phyloP scores from a whole-genome alignment of 148 eudicot species.

The Mesembryanthemum crystallinum region DNA sequence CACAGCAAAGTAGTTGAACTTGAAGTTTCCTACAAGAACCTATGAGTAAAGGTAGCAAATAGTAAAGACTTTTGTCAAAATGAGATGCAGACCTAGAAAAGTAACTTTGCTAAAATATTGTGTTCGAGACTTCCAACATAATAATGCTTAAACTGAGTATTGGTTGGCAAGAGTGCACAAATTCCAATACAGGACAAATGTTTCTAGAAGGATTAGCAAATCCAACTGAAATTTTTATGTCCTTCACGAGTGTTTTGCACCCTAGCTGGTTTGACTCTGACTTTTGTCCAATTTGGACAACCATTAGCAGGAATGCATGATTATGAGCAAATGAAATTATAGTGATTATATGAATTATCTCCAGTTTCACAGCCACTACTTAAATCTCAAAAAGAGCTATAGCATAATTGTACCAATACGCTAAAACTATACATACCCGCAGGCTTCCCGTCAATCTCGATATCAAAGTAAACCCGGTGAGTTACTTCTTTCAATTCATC shows the following conservation, averaged over 20 bases:
- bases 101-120: neutral
- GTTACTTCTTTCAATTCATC: conserved; percentile 58
- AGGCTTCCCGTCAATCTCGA: conserved; percentile 69
- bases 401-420: neutral
- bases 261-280: neutral
- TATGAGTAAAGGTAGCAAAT: neutral
- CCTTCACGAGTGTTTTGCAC: neutral
- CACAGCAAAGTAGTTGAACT: neutral
- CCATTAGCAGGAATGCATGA: neutral
- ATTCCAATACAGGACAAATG: neutral
- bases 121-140: neutral
- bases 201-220: neutral
- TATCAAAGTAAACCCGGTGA: conserved; percentile 80
- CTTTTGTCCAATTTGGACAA: neutral
- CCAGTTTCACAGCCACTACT: neutral
- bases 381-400: neutral
- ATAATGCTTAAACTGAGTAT: neutral
- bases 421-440: conserved; percentile 44
- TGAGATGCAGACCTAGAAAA: neutral
- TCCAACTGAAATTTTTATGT: neutral
- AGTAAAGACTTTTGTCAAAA: neutral
- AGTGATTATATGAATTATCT: neutral
- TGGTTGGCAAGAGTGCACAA: neutral
- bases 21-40: neutral
- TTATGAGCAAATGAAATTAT: neutral